phyloP scores from a whole-genome alignment of 768 basidiomycete genomes.

The Porpolomopsis calyptriformis region DNA sequence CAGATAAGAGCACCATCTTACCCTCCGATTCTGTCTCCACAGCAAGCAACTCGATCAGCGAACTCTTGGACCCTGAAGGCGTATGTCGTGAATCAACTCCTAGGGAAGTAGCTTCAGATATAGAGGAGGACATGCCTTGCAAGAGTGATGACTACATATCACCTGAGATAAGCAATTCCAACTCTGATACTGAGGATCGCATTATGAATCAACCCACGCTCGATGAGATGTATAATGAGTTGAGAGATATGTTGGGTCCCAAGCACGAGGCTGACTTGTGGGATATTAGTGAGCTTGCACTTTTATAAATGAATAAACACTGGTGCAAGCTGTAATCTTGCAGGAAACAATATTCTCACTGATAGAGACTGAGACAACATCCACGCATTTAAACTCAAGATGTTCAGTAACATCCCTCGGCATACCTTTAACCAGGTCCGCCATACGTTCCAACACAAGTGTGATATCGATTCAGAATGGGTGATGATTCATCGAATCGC shows the following conservation, averaged over 20 bases:
- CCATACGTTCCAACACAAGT: conserved; percentile 15
- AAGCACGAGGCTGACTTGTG: conserved; percentile 6
- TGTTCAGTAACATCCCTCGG: conserved; percentile 18
- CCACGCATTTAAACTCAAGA: conserved; percentile 14
- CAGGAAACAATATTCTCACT: conserved; percentile 15
- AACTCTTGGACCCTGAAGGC: too few relatives aligned
- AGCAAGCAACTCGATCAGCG: too few relatives aligned
- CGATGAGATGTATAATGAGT: conserved; percentile 5
- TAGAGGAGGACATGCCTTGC: too few relatives aligned
- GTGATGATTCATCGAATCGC: conserved; percentile 16
- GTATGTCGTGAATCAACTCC: too few relatives aligned
- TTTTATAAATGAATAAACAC: not conserved
- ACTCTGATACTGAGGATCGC: not conserved
- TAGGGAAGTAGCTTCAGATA: too few relatives aligned
- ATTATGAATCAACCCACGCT: not conserved
- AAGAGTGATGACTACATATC: not conserved
- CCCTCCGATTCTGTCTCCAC: not conserved
- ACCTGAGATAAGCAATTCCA: not conserved
- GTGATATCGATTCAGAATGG: conserved; percentile 19
- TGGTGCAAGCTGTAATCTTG: not conserved
- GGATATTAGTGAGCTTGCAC: not conserved
- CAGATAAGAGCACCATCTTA: not conserved
- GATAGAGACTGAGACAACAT: conserved; percentile 20
- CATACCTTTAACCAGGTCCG: conserved; percentile 18
- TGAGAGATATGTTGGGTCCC: conserved; percentile 3